Evolutionary conservation across 805 yeast genomes (phyloP).

Genomic region (Schizosaccharomyces osmophilus): DNA sequence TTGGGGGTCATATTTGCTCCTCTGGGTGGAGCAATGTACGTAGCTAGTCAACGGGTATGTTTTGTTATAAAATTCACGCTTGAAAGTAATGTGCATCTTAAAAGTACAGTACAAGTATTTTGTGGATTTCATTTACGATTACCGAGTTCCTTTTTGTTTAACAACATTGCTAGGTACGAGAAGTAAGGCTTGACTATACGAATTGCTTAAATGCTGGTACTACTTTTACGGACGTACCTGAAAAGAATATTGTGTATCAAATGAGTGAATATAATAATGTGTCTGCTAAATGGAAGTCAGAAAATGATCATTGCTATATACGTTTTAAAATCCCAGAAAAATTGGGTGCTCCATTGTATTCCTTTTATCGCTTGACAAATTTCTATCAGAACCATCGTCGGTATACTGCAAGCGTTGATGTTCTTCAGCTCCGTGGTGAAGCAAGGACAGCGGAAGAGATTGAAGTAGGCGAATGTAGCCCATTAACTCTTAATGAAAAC

Average conservation of each 20-base stretch:
- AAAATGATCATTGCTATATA: slow-evolving; percentile 27
- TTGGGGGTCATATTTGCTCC: slow-evolving; percentile 69
- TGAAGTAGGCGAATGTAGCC: slow-evolving; percentile 31
- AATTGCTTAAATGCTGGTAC: slow-evolving; percentile 31
- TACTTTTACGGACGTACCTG: background rate
- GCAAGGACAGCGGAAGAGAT: slow-evolving; percentile 32
- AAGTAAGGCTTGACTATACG: slow-evolving; percentile 49
- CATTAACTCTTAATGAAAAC: slow-evolving; percentile 23
- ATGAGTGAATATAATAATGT: background rate
- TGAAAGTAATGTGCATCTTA: background rate
- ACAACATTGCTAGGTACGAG: slow-evolving; percentile 29
- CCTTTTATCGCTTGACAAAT: slow-evolving; percentile 69
- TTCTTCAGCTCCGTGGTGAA: slow-evolving; percentile 54
- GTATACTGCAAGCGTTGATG: slow-evolving; percentile 65
- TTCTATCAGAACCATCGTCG: slow-evolving; percentile 88
- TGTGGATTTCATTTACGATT: too few relatives aligned
- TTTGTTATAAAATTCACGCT: background rate
- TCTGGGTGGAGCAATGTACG: slow-evolving; percentile 61
- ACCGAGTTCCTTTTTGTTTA: background rate
- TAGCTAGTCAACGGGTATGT: slow-evolving; percentile 22
- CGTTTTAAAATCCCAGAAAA: slow-evolving; percentile 50
- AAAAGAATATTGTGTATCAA: background rate
- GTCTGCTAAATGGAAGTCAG: background rate
- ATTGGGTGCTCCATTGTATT: slow-evolving; percentile 42
- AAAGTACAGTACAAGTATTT: too few relatives aligned